Percentiles rank a stretch among this genome's conserved stretches.
phyloP scores from a whole-genome alignment of 1,284 basidiomycete genomes.

The Heterobasidion occidentale region DNA sequence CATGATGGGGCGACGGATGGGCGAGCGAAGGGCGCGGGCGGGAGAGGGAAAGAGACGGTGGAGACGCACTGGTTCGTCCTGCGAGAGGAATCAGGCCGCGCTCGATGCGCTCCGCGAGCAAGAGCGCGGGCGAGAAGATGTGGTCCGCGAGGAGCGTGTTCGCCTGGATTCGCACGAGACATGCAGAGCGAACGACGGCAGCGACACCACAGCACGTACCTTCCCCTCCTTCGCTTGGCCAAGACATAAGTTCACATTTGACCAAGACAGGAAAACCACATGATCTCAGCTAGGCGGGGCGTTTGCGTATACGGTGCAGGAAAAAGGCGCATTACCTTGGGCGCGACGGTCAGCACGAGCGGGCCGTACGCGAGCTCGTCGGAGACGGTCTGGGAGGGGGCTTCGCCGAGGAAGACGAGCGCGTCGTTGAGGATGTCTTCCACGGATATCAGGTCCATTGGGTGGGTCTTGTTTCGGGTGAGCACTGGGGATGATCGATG shows the following conservation, averaged over 20 bases:
- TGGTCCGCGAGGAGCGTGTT: conserved; percentile 66
- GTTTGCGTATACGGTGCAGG: too few species aligned
- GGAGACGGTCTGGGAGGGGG: conserved; percentile 24
- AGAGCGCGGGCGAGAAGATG: conserved; percentile 60
- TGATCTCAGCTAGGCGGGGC: too few species aligned
- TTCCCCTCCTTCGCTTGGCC: conserved; percentile 44
- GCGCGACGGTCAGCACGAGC: conserved; percentile 38
- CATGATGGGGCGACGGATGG: too few species aligned
- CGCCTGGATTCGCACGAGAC: conserved; percentile 34
- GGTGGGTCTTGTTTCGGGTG: neutral
- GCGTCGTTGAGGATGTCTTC: conserved; percentile 45
- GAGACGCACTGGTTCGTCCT: conserved; percentile 27
- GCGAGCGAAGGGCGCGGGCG: too few species aligned
- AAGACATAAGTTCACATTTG: neutral
- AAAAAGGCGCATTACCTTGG: conserved; percentile 32
- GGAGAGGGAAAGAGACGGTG: too few species aligned
- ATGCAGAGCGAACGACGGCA: neutral
- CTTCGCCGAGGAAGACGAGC: conserved; percentile 17
- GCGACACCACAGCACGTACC: conserved; percentile 17
- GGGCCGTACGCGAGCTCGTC: conserved; percentile 38
- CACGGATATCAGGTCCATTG: conserved; percentile 15
- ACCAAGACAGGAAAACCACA: too few species aligned
- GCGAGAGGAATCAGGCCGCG: conserved; percentile 34
- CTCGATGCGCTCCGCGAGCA: conserved; percentile 60
- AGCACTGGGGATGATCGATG: neutral